These are phyloP conservation scores for Agroathelia rolfsii DNA, from an alignment of 1,284 basidiomycete genomes.

Conservation along the genomic window DNA sequence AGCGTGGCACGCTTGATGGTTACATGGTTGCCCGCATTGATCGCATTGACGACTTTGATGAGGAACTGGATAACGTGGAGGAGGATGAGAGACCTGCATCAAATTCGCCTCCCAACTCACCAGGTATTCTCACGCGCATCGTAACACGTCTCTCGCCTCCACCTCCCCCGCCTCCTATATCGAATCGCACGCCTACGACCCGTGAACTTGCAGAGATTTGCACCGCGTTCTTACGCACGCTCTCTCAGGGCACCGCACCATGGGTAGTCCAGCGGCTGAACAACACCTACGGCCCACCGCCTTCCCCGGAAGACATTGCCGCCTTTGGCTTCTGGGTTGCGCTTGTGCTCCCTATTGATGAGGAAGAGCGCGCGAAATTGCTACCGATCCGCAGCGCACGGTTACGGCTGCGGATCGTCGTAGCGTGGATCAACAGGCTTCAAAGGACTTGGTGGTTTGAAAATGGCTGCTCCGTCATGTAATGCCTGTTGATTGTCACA, in stretches of 20 bases:
- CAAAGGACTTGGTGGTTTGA: conserved; percentile 49
- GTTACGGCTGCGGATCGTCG: conserved; percentile 73
- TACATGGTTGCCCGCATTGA: conserved; percentile 85
- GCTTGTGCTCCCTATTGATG: conserved; percentile 87
- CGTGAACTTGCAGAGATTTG: conserved; percentile 70
- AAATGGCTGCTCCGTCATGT: not conserved
- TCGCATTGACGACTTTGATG: conserved; percentile 42
- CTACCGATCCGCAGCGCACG: conserved; percentile 80
- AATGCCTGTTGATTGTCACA: too few species aligned
- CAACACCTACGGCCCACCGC: conserved; percentile 66
- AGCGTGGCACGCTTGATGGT: conserved; percentile 76
- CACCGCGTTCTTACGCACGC: conserved; percentile 68
- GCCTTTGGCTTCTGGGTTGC: conserved; percentile 89
- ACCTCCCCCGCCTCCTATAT: conserved; percentile 14
- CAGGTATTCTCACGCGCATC: conserved; percentile 12
- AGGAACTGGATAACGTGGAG: conserved; percentile 27
- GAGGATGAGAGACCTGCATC: conserved; percentile 9
- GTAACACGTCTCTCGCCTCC: conserved; percentile 9
- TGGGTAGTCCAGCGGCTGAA: conserved; percentile 86
- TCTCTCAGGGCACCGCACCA: conserved; percentile 77
- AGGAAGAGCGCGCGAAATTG: conserved; percentile 88
- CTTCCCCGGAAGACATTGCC: conserved; percentile 51
- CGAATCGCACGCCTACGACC: conserved; percentile 49
- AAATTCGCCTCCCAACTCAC: conserved; percentile 8
- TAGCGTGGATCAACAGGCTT: conserved; percentile 87